These are phyloP conservation scores for Elsinoe necatrix DNA, from an alignment of 2,329 filamentous ascomycete genomes.

Conservation along the genomic window DNA sequence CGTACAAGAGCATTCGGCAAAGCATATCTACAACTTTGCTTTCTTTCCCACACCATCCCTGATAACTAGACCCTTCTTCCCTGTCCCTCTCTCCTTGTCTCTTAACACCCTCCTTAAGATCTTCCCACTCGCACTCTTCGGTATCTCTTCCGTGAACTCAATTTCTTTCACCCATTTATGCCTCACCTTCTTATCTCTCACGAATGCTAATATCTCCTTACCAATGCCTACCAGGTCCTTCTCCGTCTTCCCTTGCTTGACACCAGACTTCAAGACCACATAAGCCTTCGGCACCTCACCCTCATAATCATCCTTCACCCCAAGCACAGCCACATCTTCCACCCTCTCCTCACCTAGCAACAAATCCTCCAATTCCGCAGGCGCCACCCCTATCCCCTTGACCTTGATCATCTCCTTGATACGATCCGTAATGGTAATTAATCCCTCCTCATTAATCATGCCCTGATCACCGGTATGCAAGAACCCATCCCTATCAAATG, in stretches of 20 bases:
- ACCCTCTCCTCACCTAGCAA: conserved; percentile 50
- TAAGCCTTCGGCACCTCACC: conserved; percentile 52
- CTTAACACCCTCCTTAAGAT: conserved; percentile 57
- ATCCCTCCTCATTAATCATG: conserved; percentile 46
- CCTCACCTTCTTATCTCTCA: conserved; percentile 57
- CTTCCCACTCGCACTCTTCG: conserved; percentile 68
- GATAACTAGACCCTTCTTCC: conserved; percentile 26
- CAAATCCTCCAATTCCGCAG: conserved; percentile 55
- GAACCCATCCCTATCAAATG: conserved; percentile 42
- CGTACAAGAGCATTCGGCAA: no score
- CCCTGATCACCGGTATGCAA: conserved; percentile 54
- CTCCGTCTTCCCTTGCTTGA: conserved; percentile 22
- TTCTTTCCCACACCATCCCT: conserved; percentile 25
- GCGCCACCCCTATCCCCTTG: conserved; percentile 54
- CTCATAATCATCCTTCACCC: conserved; percentile 46
- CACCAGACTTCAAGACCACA: conserved; percentile 39
- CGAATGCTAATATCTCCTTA: conserved; percentile 49
- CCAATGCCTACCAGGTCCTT: conserved; percentile 25
- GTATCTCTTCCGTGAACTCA: conserved; percentile 58
- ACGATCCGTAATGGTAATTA: conserved; percentile 51
- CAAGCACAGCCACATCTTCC: conserved; percentile 50
- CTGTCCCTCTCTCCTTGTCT: conserved; percentile 33
- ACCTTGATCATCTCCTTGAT: conserved; percentile 64
- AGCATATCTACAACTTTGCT: conserved; percentile 25
- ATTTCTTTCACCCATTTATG: conserved; percentile 61